Evolutionary conservation across 169 alveolate genomes (phyloP), one percentile per base, ranked within the genome.

Genomic region (Babesia bigemina): DNA sequence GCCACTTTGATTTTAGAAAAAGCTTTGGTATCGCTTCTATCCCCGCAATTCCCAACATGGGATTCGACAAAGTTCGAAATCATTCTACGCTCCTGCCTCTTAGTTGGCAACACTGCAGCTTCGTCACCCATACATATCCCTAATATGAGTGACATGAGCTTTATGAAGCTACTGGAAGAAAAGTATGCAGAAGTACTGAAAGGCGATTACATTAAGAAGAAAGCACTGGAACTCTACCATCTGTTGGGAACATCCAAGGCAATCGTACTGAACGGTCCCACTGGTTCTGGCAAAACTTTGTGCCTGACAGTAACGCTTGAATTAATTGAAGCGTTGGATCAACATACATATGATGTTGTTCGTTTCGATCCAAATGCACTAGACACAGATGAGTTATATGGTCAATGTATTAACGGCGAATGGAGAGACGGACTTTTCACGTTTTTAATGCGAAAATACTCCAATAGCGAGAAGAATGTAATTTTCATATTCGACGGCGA

Each of bases 401-500:
- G 73, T 16, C 50, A 48, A 11, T 21, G 13, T 14, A 69, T 7
- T 7, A 42, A 42, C 12, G 67, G 56, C 11, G 55, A 29, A 14
- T 58, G 65, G 67, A n/a, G 6, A 22, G 78, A 69, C 48, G 87
- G 92, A 47, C 66, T 77, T 57, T 77, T 87, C 63, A 52, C 87
- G 50, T 74, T 63, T 49, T 60, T 78, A 22, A 58, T 76, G 58
- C 63, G 87, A 21, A 73, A 73, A 36, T 63, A 78, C 47, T 65
- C 84, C 47, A 70, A 76, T 75, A 42, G 91, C 59, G 72, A 87
- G 6, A 93, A 91, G 61, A 90, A 98, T 59, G 98, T 96, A 77
- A 97, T 99, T 99, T 96, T 98, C 60, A 94, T 98, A 60, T 97
- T 97, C 79, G 99, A 98, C 87, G 99, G 99, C 11, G 99, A 98